phyloP scores from a whole-genome alignment of 2,329 filamentous ascomycete genomes.

The Apiospora kogelbergensis region DNA sequence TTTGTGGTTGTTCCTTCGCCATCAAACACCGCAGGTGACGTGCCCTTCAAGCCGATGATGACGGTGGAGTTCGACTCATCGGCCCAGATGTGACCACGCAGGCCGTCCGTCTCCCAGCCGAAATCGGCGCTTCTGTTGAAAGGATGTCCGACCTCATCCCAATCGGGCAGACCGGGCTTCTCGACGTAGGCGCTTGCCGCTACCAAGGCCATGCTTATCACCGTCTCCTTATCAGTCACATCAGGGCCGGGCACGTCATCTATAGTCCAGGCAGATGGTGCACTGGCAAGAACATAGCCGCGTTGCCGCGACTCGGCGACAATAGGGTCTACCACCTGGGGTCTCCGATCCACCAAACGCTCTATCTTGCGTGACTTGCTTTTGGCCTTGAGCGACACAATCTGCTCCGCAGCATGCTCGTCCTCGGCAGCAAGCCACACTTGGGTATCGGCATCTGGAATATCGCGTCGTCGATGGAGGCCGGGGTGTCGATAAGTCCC shows the following conservation, averaged over 20 bases:
- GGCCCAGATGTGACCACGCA: constrained; percentile 89
- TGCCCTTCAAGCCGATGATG: constrained; percentile 91
- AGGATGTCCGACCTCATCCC: constrained; percentile 75
- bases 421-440: constrained; percentile 65
- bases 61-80: constrained; percentile 84
- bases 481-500: constrained; percentile 76
- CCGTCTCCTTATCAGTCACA: constrained; percentile 79
- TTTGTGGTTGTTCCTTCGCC: constrained; percentile 96
- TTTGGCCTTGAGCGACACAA: constrained; percentile 57
- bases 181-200: constrained; percentile 86
- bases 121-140: constrained; percentile 90
- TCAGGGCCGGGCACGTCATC: constrained; percentile 80
- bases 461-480: constrained; percentile 75
- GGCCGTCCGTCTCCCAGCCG: constrained; percentile 86
- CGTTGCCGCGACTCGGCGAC: constrained; percentile 69
- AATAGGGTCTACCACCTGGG: constrained; percentile 74
- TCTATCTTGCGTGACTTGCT: constrained; percentile 72
- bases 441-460: constrained; percentile 56
- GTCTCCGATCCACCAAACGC: constrained; percentile 75
- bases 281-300: constrained; percentile 67
- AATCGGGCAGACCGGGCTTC: constrained; percentile 69
- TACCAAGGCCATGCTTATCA: constrained; percentile 84
- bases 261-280: constrained; percentile 76
- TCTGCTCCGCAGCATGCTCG: constrained; percentile 48
- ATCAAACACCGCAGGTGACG: constrained; percentile 86